Conservation (phyloP, 2,329 filamentous ascomycete genomes). For the Spiromastix sp. region DNA sequence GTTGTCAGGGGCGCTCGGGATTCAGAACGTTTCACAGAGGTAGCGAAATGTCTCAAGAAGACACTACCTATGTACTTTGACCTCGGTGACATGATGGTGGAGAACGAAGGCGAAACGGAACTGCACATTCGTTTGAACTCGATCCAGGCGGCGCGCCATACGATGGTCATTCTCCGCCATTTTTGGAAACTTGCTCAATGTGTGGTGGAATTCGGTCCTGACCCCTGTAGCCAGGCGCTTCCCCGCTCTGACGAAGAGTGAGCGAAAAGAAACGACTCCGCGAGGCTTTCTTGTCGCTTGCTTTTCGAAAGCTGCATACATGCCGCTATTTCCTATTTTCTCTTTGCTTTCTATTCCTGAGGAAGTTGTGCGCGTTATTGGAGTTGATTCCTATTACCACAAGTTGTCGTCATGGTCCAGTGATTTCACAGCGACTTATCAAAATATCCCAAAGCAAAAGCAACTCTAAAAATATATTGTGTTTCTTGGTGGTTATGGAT, state of each 20-base stretch:
- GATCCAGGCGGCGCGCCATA: constrained; percentile 9
- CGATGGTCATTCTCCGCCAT: constrained; percentile 1
- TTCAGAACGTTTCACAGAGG: constrained; percentile 6
- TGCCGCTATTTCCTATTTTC: too few relatives aligned
- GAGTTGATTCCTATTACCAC: too few relatives aligned
- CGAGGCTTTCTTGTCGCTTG: too few relatives aligned
- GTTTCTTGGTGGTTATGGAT: too few relatives aligned
- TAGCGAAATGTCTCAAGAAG: constrained; percentile 7
- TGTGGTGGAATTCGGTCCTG: constrained; percentile 8
- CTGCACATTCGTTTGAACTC: constrained; percentile 12
- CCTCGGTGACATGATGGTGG: constrained; percentile 10
- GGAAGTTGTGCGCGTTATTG: too few relatives aligned
- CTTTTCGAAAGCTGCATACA: too few relatives aligned
- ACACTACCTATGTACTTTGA: constrained; percentile 9
- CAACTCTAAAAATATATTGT: too few relatives aligned
- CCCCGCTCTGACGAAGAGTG: constrained; percentile 3
- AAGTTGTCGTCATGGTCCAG: too few relatives aligned
- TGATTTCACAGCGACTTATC: too few relatives aligned
- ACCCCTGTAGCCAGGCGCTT: constrained; percentile 12
- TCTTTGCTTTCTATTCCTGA: too few relatives aligned
- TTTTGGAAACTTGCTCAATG: constrained; percentile 7
- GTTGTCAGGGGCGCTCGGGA: constrained; percentile 11
- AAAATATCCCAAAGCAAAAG: too few relatives aligned
- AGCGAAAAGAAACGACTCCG: too few relatives aligned
- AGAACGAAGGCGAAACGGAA: constrained; percentile 9